phyloP scores from a whole-genome alignment of 169 alveolate genomes.

The Besnoitia besnoiti region DNA sequence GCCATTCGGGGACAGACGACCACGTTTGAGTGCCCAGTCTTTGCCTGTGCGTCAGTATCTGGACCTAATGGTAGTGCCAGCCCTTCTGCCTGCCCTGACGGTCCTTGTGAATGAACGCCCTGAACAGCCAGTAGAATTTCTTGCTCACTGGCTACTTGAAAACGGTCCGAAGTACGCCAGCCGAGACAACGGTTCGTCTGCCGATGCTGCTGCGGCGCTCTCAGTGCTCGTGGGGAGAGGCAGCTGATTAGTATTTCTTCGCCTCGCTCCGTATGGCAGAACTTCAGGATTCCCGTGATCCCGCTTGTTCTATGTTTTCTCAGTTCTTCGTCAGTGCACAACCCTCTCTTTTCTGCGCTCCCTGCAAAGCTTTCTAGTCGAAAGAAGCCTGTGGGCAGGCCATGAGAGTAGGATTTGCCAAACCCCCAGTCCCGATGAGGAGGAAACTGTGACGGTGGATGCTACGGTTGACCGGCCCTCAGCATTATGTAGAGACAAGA shows the following conservation, averaged over 20 bases:
- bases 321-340: too few relatives aligned
- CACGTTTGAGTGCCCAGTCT: conserved; percentile 13
- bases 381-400: too few relatives aligned
- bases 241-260: not conserved
- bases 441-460: too few relatives aligned
- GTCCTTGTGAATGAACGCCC: conserved; percentile 82
- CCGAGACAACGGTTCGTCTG: not conserved
- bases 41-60: conserved; percentile 75
- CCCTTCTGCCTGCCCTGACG: conserved; percentile 80
- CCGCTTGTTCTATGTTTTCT: too few relatives aligned
- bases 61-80: conserved; percentile 79
- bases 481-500: too few relatives aligned
- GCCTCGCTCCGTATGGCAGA: too few relatives aligned
- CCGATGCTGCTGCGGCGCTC: not conserved
- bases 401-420: too few relatives aligned
- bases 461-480: too few relatives aligned
- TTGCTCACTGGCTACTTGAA: conserved; percentile 78
- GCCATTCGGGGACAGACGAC: not conserved
- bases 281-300: too few relatives aligned
- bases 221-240: not conserved
- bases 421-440: too few relatives aligned
- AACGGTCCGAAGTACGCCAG: conserved; percentile 38
- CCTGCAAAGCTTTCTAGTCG: too few relatives aligned
- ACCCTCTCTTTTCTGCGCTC: too few relatives aligned
- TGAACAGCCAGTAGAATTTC: conserved; percentile 78